Evolutionary conservation across 2,329 filamentous ascomycete species (phyloP).

Genomic region (Talaromyces rugulosus): DNA sequence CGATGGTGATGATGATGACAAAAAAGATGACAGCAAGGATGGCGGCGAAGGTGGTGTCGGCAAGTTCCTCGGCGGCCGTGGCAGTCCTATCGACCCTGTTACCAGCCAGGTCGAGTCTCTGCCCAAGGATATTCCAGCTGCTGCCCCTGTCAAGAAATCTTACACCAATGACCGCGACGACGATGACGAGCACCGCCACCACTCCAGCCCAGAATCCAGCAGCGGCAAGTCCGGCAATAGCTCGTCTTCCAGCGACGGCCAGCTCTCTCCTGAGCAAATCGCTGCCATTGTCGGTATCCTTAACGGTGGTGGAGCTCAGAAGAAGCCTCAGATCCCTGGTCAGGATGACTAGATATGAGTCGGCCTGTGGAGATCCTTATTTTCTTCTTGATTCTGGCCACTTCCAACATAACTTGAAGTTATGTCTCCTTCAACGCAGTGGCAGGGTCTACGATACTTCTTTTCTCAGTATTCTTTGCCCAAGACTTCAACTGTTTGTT

Average conservation of each 20-base stretch:
- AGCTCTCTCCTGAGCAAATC: background rate
- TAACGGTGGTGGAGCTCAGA: background rate
- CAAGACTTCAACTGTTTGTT: background rate
- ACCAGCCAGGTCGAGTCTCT: background rate
- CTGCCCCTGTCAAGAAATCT: background rate
- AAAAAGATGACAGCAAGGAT: background rate
- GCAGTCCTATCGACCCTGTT: background rate
- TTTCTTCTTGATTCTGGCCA: background rate
- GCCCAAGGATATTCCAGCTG: background rate
- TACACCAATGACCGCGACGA: background rate
- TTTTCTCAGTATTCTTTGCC: background rate
- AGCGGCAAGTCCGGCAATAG: too few relatives aligned
- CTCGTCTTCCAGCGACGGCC: background rate
- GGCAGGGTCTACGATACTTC: background rate
- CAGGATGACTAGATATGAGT: background rate
- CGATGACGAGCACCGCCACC: background rate
- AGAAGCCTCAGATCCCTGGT: background rate
- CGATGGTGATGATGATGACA: background rate
- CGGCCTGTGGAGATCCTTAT: background rate
- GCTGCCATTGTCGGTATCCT: background rate
- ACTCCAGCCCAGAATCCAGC: background rate
- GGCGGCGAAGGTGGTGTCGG: background rate
- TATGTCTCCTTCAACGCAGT: background rate
- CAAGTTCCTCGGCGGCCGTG: background rate
- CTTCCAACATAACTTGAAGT: background rate